Base-by-base conservation (phyloP, 257 asterid genomes). In the Fraxinus americana region DNA sequence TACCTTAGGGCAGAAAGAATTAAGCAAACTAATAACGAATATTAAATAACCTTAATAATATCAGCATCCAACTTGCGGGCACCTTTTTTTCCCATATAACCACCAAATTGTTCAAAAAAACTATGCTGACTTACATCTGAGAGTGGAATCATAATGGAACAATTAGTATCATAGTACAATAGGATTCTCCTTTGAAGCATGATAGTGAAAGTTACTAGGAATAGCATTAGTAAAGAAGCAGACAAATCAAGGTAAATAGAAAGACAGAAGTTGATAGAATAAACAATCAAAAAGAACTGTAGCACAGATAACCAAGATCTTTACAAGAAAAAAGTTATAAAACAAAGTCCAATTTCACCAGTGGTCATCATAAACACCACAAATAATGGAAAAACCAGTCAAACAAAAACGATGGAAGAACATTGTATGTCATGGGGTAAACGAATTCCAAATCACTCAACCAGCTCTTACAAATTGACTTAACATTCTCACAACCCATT, bases 401-500 rank as follows among this genome's bases (percentile, higher is more conserved):
- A 66, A 67, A 73, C 19, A 11, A 65, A 32, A 68, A 35, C 3
- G 25, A n/a, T 80, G 70, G 83, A 82, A 78, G n/a, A n/a, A n/a
- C n/a, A n/a, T n/a, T n/a, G n/a, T n/a, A n/a, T n/a, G n/a, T n/a
- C n/a, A n/a, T n/a, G 88, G 78, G 84, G 73, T 81, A 76, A 78
- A 72, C 80, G 86, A 73, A 81, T 68, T 77, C 86, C 72, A 85
- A 82, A 79, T 83, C 87, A 85, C 89, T 86, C 92, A 88, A 88
- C 86, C 91, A 83, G 94, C 91, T 84, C 83, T 83, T 86, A 85
- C 80, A 80, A 82, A 81, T 84, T 84, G 85, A 74, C 67, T 72
- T 81, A 85, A 67, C 52, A 82, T 71, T 82, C 97, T 96, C 85
- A 90, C 90, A 86, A 81, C 85, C 89, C 89, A 86, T 81, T 8